A percentile compares a stretch with the other conserved stretches of the same genome.
Conservation (phyloP, 179 eudicot species). For the Monotropa hypopitys region DNA sequence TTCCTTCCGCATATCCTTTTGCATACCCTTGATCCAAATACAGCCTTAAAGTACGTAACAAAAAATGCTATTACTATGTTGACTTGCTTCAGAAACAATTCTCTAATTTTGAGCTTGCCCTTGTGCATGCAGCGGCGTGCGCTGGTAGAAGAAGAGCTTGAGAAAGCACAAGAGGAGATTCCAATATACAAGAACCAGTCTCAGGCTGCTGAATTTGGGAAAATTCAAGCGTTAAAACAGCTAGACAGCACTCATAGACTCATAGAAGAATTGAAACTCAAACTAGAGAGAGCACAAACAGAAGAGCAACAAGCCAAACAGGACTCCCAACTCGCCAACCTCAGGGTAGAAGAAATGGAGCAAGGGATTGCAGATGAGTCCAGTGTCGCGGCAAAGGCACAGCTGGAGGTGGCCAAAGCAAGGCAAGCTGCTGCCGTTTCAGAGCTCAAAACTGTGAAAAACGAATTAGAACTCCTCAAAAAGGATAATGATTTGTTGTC, state of each 20-base stretch:
- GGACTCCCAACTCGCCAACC: constrained; percentile 69
- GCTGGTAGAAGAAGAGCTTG: constrained; percentile 61
- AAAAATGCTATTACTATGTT: background rate
- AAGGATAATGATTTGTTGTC: constrained; percentile 42
- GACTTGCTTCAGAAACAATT: background rate
- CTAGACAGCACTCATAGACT: constrained; percentile 69
- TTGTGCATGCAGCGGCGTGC: constrained; percentile 51
- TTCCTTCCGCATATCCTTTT: background rate
- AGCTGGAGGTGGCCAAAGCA: constrained; percentile 75
- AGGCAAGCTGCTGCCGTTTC: constrained; percentile 55
- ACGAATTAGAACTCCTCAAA: constrained; percentile 40
- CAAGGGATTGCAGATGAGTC: constrained; percentile 76
- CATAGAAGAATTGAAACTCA: constrained; percentile 72
- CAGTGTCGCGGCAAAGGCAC: constrained; percentile 77
- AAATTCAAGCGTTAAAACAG: constrained; percentile 45
- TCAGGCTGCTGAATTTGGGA: constrained; percentile 68
- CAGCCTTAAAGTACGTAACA: background rate
- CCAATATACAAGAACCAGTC: constrained; percentile 52
- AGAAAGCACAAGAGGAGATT: constrained; percentile 61
- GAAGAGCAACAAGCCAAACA: constrained; percentile 91
- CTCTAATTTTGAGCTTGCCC: background rate
- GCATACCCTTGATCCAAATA: background rate
- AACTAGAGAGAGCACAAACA: constrained; percentile 73
- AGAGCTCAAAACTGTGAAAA: constrained; percentile 51
- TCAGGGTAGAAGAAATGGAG: constrained; percentile 78